phyloP scores from a whole-genome alignment of 2,329 filamentous ascomycete genomes.

The Plectosphaerella sp. region DNA sequence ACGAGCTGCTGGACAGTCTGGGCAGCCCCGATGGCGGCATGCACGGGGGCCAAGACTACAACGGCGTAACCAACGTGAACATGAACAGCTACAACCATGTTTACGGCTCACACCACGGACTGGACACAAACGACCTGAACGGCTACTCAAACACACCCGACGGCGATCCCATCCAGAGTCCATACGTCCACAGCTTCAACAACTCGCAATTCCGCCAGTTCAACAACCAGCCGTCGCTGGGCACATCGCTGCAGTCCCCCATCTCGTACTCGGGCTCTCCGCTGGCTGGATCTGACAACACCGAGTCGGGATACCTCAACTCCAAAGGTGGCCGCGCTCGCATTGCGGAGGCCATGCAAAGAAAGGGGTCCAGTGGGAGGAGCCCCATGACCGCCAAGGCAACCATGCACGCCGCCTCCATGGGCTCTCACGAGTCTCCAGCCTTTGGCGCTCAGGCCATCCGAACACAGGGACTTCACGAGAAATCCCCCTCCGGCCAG shows the following conservation, averaged over 20 bases:
- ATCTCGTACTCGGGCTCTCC: constrained; percentile 46
- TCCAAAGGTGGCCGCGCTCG: constrained; percentile 52
- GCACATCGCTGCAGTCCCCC: constrained; percentile 49
- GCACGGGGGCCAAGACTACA: constrained; percentile 51
- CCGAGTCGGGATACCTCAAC: constrained; percentile 46
- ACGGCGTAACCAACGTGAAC: constrained; percentile 48
- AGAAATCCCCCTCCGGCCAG: constrained; percentile 81
- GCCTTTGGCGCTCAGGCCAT: constrained; percentile 77
- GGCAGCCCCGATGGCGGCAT: constrained; percentile 50
- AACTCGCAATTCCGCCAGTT: constrained; percentile 72
- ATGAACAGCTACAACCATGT: constrained; percentile 54
- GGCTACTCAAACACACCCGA: constrained; percentile 90
- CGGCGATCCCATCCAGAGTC: constrained; percentile 86
- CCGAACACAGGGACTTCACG: constrained; percentile 63
- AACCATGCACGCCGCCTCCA: constrained; percentile 67
- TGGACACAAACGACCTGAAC: constrained; percentile 67
- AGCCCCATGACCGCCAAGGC: constrained; percentile 86
- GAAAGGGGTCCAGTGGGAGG: constrained; percentile 69
- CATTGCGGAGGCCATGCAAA: constrained; percentile 60
- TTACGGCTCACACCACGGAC: constrained; percentile 52
- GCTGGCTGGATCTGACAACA: constrained; percentile 42
- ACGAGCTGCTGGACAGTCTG: constrained; percentile 78
- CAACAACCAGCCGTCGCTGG: constrained; percentile 53
- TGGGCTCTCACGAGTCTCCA: constrained; percentile 62
- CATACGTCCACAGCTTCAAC: constrained; percentile 76